These are phyloP conservation scores for Xylaria sp. DNA, from an alignment of 2,329 filamentous ascomycete genomes.

Conservation along the genomic window DNA sequence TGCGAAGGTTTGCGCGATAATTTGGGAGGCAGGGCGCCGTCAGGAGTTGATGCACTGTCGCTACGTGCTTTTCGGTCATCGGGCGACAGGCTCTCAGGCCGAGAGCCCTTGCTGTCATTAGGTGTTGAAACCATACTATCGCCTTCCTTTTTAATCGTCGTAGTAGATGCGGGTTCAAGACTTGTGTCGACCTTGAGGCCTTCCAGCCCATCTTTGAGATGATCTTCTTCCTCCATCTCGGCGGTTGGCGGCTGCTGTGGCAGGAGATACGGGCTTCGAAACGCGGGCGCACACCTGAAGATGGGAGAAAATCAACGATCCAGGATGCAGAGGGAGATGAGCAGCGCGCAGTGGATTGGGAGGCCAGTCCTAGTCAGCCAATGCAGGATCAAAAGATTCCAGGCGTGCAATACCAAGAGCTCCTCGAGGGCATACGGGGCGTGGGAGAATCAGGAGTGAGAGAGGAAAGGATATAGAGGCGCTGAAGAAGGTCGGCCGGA, in stretches of 20 bases:
- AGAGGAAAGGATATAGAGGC: constrained; percentile 5
- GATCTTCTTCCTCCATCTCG: constrained; percentile 51
- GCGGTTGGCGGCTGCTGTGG: constrained; percentile 20
- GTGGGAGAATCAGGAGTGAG: constrained; percentile 14
- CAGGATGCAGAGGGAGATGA: constrained; percentile 19
- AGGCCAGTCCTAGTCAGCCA: constrained; percentile 26
- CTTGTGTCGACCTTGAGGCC: constrained; percentile 58
- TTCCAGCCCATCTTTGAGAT: constrained; percentile 52
- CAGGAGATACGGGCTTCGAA: constrained; percentile 21
- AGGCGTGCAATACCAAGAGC: constrained; percentile 26
- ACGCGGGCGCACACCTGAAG: constrained; percentile 17
- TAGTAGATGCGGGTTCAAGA: constrained; percentile 38
- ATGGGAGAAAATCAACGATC: constrained; percentile 20
- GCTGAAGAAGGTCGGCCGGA: background rate
- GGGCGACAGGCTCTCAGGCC: constrained; percentile 58
- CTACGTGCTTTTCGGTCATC: constrained; percentile 60
- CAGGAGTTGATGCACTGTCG: constrained; percentile 61
- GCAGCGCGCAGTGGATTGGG: constrained; percentile 25
- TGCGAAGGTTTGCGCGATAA: constrained; percentile 78
- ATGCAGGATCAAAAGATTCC: constrained; percentile 22
- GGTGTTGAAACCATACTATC: constrained; percentile 54
- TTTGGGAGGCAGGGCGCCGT: constrained; percentile 71
- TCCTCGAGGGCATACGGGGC: constrained; percentile 24
- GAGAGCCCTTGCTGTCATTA: constrained; percentile 55
- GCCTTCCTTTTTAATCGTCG: constrained; percentile 55